These are phyloP conservation scores for Helotiales sp. DNA, from an alignment of 2,329 filamentous ascomycete species.

Conservation along the genomic window DNA sequence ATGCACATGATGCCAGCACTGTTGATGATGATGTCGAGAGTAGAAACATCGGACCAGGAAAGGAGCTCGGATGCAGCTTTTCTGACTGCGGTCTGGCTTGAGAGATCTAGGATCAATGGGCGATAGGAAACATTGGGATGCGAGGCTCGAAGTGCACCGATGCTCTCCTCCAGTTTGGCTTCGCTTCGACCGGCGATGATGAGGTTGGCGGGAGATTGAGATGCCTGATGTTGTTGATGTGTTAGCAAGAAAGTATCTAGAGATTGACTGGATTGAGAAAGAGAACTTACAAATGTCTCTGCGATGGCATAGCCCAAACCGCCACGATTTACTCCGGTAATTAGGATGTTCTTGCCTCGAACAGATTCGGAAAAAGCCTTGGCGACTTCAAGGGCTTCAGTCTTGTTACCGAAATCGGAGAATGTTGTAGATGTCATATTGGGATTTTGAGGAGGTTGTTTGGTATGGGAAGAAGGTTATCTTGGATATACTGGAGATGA, in stretches of 20 bases:
- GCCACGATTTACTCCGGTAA: constrained; percentile 30
- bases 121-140: constrained; percentile 18
- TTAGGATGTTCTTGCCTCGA: constrained; percentile 44
- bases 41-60: constrained; percentile 45
- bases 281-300: constrained; percentile 24
- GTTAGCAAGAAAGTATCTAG: not conserved
- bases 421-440: constrained; percentile 40
- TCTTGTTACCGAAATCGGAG: constrained; percentile 44
- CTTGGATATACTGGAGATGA: not conserved
- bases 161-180: constrained; percentile 23
- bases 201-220: constrained; percentile 31
- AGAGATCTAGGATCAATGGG: constrained; percentile 42
- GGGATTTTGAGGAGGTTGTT: not conserved
- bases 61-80: constrained; percentile 46
- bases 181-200: constrained; percentile 28
- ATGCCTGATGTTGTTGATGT: constrained; percentile 28
- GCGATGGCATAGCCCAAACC: constrained; percentile 31
- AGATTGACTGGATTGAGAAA: too few relatives aligned
- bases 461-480: not conserved
- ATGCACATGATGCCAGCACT: constrained; percentile 50
- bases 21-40: constrained; percentile 50
- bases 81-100: constrained; percentile 49
- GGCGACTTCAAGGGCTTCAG: constrained; percentile 48
- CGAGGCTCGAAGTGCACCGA: constrained; percentile 13
- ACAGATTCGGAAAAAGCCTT: constrained; percentile 44